A percentile compares a stretch with the other conserved stretches of the same genome.
phyloP scores from a whole-genome alignment of 2,329 filamentous ascomycete genomes.

The Phaeophleospora eucalypticola region DNA sequence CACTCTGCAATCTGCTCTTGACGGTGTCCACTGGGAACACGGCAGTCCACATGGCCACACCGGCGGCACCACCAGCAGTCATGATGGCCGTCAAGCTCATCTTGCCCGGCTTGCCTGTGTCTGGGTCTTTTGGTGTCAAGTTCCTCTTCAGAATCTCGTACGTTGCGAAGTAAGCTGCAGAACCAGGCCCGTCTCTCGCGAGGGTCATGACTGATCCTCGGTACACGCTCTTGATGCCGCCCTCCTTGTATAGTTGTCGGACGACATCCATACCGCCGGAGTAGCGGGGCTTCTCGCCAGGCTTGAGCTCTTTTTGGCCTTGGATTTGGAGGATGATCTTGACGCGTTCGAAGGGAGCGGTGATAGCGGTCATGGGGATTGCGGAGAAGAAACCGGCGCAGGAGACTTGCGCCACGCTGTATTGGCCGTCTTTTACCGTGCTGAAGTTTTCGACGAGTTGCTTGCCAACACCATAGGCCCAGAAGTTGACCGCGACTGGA shows the following conservation, averaged over 20 bases:
- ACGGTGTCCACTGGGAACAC: slow-evolving; percentile 97
- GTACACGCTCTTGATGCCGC: slow-evolving; percentile 87
- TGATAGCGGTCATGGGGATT: slow-evolving; percentile 95
- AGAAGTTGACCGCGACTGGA: slow-evolving; percentile 63
- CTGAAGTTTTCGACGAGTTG: slow-evolving; percentile 69
- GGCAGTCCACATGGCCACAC: slow-evolving; percentile 98
- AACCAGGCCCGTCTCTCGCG: slow-evolving; percentile 87
- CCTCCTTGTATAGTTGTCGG: slow-evolving; percentile 84
- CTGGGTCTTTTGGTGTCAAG: slow-evolving; percentile 76
- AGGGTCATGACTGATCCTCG: slow-evolving; percentile 86
- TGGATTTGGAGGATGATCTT: slow-evolving; percentile 98
- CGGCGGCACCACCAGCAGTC: slow-evolving; percentile 81
- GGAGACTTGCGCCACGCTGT: slow-evolving; percentile 81
- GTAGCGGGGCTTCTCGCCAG: slow-evolving; percentile 92
- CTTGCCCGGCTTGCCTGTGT: slow-evolving; percentile 67
- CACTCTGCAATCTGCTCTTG: slow-evolving; percentile 89
- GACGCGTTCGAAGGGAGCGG: slow-evolving; percentile 97
- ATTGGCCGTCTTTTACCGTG: slow-evolving; percentile 63
- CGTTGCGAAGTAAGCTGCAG: slow-evolving; percentile 91
- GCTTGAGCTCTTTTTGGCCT: slow-evolving; percentile 77
- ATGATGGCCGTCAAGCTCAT: slow-evolving; percentile 79
- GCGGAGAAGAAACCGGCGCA: slow-evolving; percentile 96
- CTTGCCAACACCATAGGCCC: slow-evolving; percentile 94
- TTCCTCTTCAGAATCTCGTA: slow-evolving; percentile 93
- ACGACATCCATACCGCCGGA: slow-evolving; percentile 84